Conservation (phyloP, 306 rosid species). For the Trichosanthes cucumerina region DNA sequence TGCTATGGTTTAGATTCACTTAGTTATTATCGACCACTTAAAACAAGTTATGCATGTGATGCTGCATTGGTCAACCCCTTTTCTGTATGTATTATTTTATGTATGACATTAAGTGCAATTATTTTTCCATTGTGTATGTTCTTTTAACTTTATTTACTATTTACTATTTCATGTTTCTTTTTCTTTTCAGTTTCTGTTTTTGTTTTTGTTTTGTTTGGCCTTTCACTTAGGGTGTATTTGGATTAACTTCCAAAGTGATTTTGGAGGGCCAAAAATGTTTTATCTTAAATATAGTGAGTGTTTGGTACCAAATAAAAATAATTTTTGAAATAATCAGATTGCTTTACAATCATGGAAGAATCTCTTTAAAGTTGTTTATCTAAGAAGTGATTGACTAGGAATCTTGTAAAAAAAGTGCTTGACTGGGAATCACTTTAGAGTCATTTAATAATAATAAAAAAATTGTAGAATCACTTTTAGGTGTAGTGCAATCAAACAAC, state of each 20-base stretch:
- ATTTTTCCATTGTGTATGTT: neutral
- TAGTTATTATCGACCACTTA: neutral
- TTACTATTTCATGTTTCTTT: neutral
- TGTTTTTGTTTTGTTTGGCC: neutral
- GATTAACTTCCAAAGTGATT: neutral
- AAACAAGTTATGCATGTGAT: neutral
- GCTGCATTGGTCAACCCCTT: neutral
- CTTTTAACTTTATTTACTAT: neutral
- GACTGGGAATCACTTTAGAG: too few species aligned
- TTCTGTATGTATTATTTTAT: neutral
- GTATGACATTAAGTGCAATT: neutral
- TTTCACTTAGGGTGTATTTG: neutral
- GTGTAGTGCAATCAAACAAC: neutral
- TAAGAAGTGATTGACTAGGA: neutral
- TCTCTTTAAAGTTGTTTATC: neutral
- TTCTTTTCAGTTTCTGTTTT: neutral
- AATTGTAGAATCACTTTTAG: neutral
- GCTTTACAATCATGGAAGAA: neutral
- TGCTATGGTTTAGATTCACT: neutral
- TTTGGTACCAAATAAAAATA: neutral
- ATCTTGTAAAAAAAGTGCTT: too few species aligned
- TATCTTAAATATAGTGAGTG: neutral
- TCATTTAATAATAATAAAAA: too few species aligned
- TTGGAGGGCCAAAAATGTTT: neutral
- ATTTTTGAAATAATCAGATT: neutral